These are phyloP conservation scores for Exophiala viscosa DNA, from an alignment of 2,329 filamentous ascomycete genomes.

Conservation along the genomic window DNA sequence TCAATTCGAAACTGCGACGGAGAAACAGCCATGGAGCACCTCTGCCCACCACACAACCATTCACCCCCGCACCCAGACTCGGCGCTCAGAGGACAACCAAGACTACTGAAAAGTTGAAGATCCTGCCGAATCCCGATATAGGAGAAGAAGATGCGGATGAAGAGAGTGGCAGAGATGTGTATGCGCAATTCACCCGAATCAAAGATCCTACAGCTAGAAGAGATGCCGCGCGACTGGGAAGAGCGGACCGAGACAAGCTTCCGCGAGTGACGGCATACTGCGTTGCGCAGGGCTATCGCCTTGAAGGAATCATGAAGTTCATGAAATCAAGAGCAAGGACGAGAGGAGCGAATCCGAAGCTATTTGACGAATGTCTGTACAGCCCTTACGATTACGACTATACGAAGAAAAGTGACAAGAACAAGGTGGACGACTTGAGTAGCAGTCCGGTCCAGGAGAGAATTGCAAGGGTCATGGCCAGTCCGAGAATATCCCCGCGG, in stretches of 20 bases:
- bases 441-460: slow-evolving; percentile 25
- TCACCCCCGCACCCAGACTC: slow-evolving; percentile 61
- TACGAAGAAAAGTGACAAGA: slow-evolving; percentile 39
- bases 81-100: slow-evolving; percentile 93
- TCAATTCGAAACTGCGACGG: slow-evolving; percentile 83
- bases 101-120: slow-evolving; percentile 92
- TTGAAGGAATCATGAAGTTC: slow-evolving; percentile 85
- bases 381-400: slow-evolving; percentile 80
- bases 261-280: slow-evolving; percentile 96
- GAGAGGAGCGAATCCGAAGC: slow-evolving; percentile 77
- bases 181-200: slow-evolving; percentile 95
- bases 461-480: slow-evolving; percentile 20
- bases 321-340: slow-evolving; percentile 78
- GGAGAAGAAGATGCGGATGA: slow-evolving; percentile 75
- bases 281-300: slow-evolving; percentile 84
- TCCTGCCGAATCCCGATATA: slow-evolving; percentile 86
- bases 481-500: slow-evolving; percentile 19
- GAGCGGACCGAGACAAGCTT: slow-evolving; percentile 81
- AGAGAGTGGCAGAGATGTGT: slow-evolving; percentile 90
- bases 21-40: slow-evolving; percentile 76
- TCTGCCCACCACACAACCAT: slow-evolving; percentile 41
- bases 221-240: slow-evolving; percentile 87
- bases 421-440: slow-evolving; percentile 29
- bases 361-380: slow-evolving; percentile 98
- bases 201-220: slow-evolving; percentile 91